Conservation (phyloP, 2,329 filamentous ascomycete genomes). For the Epichloe uncinata region DNA sequence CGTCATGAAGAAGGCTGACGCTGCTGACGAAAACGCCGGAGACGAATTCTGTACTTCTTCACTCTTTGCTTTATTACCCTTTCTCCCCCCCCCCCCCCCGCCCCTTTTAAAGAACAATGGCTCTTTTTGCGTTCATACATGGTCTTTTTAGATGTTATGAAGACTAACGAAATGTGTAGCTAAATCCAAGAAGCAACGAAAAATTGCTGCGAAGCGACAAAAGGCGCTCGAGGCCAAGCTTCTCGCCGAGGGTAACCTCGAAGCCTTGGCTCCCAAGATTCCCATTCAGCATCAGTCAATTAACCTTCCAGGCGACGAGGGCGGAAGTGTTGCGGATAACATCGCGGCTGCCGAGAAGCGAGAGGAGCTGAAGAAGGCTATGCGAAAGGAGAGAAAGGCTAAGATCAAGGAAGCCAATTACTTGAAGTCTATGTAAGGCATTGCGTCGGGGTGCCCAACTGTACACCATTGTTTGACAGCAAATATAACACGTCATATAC, state of each 20-base stretch:
- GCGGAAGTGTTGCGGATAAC: conserved; percentile 29
- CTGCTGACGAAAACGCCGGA: conserved; percentile 42
- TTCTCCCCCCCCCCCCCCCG: neutral
- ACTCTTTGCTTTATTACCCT: no score
- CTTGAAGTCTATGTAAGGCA: conserved; percentile 58
- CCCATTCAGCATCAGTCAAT: conserved; percentile 66
- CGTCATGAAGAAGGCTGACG: conserved; percentile 40
- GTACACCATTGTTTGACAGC: conserved; percentile 9
- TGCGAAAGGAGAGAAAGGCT: conserved; percentile 61
- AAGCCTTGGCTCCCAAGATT: conserved; percentile 52
- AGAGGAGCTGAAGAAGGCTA: conserved; percentile 51
- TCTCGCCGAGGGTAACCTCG: conserved; percentile 51
- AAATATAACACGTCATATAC: conserved; percentile 16
- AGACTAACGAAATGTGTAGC: conserved; percentile 30
- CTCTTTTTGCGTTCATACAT: neutral
- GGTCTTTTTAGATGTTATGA: neutral
- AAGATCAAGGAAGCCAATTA: conserved; percentile 80
- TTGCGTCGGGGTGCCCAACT: neutral
- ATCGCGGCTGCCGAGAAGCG: conserved; percentile 37
- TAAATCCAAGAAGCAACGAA: conserved; percentile 74
- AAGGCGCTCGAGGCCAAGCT: conserved; percentile 43
- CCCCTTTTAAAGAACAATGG: no score
- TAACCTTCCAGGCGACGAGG: conserved; percentile 48
- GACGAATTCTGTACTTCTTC: conserved; percentile 65
- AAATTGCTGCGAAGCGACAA: conserved; percentile 53